Evolutionary conservation across 1,284 basidiomycete genomes (phyloP), one percentile per base, ranked within the genome.

Genomic region (Ceratobasidium sp.): DNA sequence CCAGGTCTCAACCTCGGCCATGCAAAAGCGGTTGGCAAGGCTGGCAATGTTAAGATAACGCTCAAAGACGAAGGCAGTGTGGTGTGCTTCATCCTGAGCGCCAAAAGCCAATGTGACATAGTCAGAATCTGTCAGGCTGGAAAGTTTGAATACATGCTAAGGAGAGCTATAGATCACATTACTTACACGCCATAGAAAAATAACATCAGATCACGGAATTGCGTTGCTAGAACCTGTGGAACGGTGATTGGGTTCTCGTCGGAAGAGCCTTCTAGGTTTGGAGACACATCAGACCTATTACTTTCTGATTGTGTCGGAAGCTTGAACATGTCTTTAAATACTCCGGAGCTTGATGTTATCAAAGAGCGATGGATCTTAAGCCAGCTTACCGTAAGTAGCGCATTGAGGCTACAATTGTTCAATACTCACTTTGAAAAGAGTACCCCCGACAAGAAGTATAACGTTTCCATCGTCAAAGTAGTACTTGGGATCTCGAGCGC

Each of bases 341-440:
- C 38, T 11, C 18, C 16, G 11, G 57, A 58, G 21, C 43, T 32
- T 9, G 57, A 58, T 11, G 35, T 58, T 21, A 58, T 23, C 3
- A 58, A n/a, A 16, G 57, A 58, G 16, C 57, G 57, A 21, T 58
- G 57, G 18, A 58, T 43, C 57, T 58, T 21, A n/a, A 8, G 9
- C 30, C 28, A n/a, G n/a, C 8, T n/a, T 50, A n/a, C n/a, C n/a
- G n/a, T n/a, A n/a, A n/a, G n/a, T n/a, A n/a, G n/a, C n/a, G n/a
- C n/a, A n/a, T n/a, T n/a, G n/a, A n/a, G n/a, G n/a, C n/a, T n/a
- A n/a, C n/a, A n/a, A n/a, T n/a, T n/a, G n/a, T n/a, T n/a, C n/a
- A n/a, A n/a, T n/a, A n/a, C 52, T 62, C n/a, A 67, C 63, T 49
- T 67, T 67, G 50, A 67, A 67, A 21, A 67, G 49, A 6, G 4